Base-by-base conservation (phyloP, 1,284 basidiomycete species). In the Rugosomyces carneus region DNA sequence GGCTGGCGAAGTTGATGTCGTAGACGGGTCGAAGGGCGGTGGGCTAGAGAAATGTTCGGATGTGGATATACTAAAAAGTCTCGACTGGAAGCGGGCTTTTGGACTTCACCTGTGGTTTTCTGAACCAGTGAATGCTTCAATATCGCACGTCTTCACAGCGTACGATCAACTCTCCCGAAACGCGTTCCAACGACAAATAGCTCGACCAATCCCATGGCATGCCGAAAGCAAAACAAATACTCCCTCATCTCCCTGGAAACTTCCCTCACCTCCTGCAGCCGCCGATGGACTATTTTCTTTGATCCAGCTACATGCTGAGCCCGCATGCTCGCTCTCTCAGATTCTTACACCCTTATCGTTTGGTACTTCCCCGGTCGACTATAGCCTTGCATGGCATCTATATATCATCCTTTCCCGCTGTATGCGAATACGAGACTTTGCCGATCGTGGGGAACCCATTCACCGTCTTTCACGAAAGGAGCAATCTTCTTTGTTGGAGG, bases 51-150 rank as follows among this genome's bases (percentile, higher is more conserved):
- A 72, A 19, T 78, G 78, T 56, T 63, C 74, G 1, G 83, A 89
- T 47, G 66, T 92, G 16, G 71, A 80, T 44, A 72, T 96, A n/a
- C 75, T 84, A n/a, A 72, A 81, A 44, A 87, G 80, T 0, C 68
- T 98, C 42, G 94, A 96, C 63, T 99, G 96, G 96, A 95, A 95
- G 65, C 82, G 93, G 11, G 84, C 87, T 0, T 89, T 99, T 57
- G 96, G 93, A 1, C 68, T 97, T 38, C 84, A 88, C 54, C 68
- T 99, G 11, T 99, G 96, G 96, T 97, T 87, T 63, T 84, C 81
- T 1, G 75, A 84, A 42, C 72, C 80, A 0, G 76, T 89, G 57
- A 86, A 93, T 48, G 74, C 83, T 1, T 70, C 85, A 2, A 78
- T 93, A 45, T 71, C 77, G 1, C 78, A 85, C 39, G 84, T 84